A percentile compares a stretch with the other conserved stretches of the same genome.
These are phyloP conservation scores for Furcasterigmium sp. DNA, from an alignment of 2,329 filamentous ascomycete genomes.

Conservation along the genomic window DNA sequence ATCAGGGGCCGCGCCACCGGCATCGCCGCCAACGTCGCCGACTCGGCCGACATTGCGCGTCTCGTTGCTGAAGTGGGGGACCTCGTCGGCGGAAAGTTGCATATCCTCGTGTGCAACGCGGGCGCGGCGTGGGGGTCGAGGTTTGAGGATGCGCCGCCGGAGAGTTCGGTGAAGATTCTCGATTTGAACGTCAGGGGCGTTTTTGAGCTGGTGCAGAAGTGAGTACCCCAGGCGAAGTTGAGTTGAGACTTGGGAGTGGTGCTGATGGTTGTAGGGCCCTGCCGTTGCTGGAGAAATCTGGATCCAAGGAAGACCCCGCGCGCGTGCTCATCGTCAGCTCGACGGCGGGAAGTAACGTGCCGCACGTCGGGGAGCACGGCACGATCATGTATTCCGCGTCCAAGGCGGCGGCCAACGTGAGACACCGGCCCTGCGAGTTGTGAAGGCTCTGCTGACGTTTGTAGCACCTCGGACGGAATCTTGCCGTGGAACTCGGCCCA, in stretches of 20 bases:
- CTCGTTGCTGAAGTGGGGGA: constrained; percentile 49
- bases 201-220: constrained; percentile 62
- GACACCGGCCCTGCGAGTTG: constrained; percentile 9
- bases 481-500: constrained; percentile 65
- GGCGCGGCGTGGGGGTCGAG: constrained; percentile 65
- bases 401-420: constrained; percentile 55
- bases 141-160: constrained; percentile 58
- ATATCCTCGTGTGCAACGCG: constrained; percentile 68
- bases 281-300: constrained; percentile 40
- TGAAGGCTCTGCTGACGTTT: neutral
- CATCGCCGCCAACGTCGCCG: constrained; percentile 61
- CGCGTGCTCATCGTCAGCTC: constrained; percentile 63
- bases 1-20: constrained; percentile 55
- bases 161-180: constrained; percentile 61
- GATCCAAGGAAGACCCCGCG: constrained; percentile 40
- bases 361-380: constrained; percentile 52
- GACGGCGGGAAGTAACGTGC: constrained; percentile 59
- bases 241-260: neutral
- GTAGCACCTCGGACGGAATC: constrained; percentile 52
- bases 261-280: constrained; percentile 13
- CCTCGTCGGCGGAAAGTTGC: constrained; percentile 53
- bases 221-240: constrained; percentile 6
- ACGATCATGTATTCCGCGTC: constrained; percentile 63
- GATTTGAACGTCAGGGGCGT: constrained; percentile 67
- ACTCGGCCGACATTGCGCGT: constrained; percentile 54